A percentile compares a stretch with the other conserved stretches of the same genome.
Conservation (phyloP, 495 filamentous ascomycete species). For the Lophiotrema nucula region DNA sequence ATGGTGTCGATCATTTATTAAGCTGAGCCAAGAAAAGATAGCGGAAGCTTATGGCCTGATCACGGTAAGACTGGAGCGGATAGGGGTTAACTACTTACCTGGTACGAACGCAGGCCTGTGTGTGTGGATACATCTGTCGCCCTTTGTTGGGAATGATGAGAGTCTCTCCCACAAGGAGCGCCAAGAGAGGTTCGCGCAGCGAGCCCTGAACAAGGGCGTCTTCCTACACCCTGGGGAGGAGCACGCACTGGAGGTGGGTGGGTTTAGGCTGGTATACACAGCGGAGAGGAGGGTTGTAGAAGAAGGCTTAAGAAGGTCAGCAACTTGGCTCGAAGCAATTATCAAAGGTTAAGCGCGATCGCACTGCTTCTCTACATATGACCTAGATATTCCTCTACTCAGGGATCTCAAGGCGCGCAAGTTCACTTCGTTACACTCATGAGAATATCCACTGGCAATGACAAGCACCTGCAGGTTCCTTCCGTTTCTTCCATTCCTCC, state of each 20-base stretch:
- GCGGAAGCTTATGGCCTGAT: not conserved
- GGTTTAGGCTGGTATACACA: constrained; percentile 4
- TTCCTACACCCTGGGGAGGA: constrained; percentile 9
- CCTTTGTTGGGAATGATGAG: not conserved
- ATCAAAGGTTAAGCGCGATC: too few species aligned
- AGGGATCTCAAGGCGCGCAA: too few species aligned
- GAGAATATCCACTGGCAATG: constrained; percentile 41
- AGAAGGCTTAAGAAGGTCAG: constrained; percentile 1
- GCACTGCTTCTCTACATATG: too few species aligned
- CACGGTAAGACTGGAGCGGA: not conserved
- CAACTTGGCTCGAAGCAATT: too few species aligned
- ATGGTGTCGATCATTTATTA: constrained; percentile 4
- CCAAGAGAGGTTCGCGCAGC: not conserved
- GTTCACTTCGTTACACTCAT: too few species aligned
- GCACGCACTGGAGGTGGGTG: not conserved
- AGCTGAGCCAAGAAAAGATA: not conserved
- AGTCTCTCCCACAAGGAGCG: not conserved
- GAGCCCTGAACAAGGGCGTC: not conserved
- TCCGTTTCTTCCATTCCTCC: constrained; percentile 19
- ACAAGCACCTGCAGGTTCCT: constrained; percentile 29
- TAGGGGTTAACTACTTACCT: not conserved
- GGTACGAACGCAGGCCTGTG: constrained; percentile 2
- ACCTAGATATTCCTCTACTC: too few species aligned
- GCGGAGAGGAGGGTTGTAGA: constrained; percentile 1
- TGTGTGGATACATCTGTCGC: constrained; percentile 3